These are phyloP conservation scores for cucumber (Cucumis sativus) DNA, from an alignment of 306 rosid species.

Conservation along the genomic window Cucumber_9930_V3 NC_026657.2:11017001-11017500, in stretches of 20 bases:
- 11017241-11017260: constrained; percentile 90
- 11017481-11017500: neutral
- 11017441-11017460: neutral
- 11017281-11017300: constrained; percentile 84
- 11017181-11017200: constrained; percentile 9
- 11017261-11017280: constrained; percentile 85
- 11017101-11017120: constrained; percentile 73
- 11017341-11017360: constrained; percentile 43
- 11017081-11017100: constrained; percentile 62
- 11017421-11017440: neutral
- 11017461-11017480: neutral
- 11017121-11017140: constrained; percentile 88
- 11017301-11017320: constrained; percentile 77
- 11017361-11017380: neutral
- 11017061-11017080: neutral
- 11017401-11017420: neutral
- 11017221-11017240: constrained; percentile 67
- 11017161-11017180: neutral
- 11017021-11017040: neutral
- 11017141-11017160: neutral
- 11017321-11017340: constrained; percentile 90
- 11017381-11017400: neutral
- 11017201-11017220: constrained; percentile 8
- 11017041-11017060: neutral
- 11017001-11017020: neutral